Evolutionary conservation across 169 alveolate species (phyloP).

Genomic region (Plasmodium cynomolgi): DNA sequence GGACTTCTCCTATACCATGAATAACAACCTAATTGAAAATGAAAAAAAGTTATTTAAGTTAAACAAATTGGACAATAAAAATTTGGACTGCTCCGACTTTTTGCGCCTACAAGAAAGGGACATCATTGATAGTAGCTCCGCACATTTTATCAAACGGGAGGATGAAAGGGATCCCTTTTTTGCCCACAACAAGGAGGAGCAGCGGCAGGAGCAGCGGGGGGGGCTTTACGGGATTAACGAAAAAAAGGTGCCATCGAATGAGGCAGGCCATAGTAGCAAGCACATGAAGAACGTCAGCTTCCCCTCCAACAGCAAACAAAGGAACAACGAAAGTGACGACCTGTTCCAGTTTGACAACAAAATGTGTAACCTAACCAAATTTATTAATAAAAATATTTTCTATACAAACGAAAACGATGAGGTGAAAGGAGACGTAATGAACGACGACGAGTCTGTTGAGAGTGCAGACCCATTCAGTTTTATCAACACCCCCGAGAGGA

Average conservation of each 20-base stretch:
- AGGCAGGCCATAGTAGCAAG: background rate
- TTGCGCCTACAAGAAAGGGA: background rate
- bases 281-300: background rate
- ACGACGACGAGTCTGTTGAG: slow-evolving; percentile 1
- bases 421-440: background rate
- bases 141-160: slow-evolving; percentile 7
- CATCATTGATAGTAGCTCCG: background rate
- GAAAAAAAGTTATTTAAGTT: slow-evolving; percentile 72
- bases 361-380: slow-evolving; percentile 48
- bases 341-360: slow-evolving; percentile 57
- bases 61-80: slow-evolving; percentile 12
- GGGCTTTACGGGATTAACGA: background rate
- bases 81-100: slow-evolving; percentile 15
- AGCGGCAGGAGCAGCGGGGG: background rate
- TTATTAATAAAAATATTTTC: slow-evolving; percentile 54
- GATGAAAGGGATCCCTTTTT: background rate
- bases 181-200: background rate
- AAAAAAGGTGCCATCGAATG: background rate
- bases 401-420: slow-evolving; percentile 30
- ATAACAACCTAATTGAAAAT: slow-evolving; percentile 68
- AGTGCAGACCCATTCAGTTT: slow-evolving; percentile 55
- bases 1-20: slow-evolving; percentile 51
- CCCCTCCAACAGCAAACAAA: background rate
- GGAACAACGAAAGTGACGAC: slow-evolving; percentile 29
- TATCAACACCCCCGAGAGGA: background rate